Base-by-base conservation (phyloP, 2,329 filamentous ascomycete species). In the Alternaria dauci region DNA sequence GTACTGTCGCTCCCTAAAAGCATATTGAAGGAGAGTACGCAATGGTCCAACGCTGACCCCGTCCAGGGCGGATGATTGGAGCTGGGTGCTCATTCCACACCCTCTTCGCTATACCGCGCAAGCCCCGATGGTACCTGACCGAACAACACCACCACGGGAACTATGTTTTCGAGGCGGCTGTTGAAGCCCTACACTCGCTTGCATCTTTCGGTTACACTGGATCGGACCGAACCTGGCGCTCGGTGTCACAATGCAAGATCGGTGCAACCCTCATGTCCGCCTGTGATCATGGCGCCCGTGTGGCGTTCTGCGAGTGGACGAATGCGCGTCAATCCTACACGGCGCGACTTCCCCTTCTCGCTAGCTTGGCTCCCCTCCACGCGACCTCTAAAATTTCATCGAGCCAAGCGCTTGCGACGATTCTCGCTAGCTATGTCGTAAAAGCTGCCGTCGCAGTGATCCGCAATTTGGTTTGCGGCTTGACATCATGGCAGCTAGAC, bases 211-310 rank as follows among this genome's bases (percentile, higher is more conserved):
- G 74, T 76, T 65, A 68, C 71, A 75, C 73, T 59, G 68, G 68
- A 77, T 75, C 74, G 71, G 64, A 65, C 58, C 70, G 68, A 67
- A 75, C 72, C 74, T 76, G 74, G 70, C 63, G 61, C 65, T 62
- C 70, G 76, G 76, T 76, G 70, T 67, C 73, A 76, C 74, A 63
- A 75, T 78, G 74, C 75, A 69, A 77, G 76, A 78, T 77, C 68
- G 58, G 71, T 76, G 64, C 67, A 55, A 76, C 76, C 58, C 58
- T 71, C 63, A 68, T 69, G 55, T 65, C 58, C 61, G 65, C 58
- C 50, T 73, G 70, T 69, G 60, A 69, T 63, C 50, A 66, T 67
- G 72, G 73, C 70, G 72, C 62, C 59, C 51, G 69, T 74, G 74
- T 74, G 74, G 75, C 75, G 73, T 66, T 62, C 65, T 65, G 66